phyloP scores from a whole-genome alignment of 1,139 yeast genomes.

The Candida sanyaensis region DNA sequence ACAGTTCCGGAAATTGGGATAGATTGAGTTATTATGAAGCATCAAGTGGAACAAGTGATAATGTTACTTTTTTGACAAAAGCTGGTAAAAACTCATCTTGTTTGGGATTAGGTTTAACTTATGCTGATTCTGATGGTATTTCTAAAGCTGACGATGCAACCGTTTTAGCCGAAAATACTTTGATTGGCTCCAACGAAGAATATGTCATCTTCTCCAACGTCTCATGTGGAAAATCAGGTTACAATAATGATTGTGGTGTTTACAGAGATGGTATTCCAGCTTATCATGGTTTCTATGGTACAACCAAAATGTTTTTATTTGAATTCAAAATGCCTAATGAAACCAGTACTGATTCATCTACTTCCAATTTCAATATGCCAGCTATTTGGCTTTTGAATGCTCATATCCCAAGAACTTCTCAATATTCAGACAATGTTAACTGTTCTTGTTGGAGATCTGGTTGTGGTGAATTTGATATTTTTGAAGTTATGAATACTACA shows the following conservation, averaged over 20 bases:
- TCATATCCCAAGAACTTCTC: constrained; percentile 89
- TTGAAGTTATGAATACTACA: constrained; percentile 61
- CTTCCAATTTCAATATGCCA: constrained; percentile 81
- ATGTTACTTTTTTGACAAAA: constrained; percentile 81
- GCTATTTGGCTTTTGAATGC: constrained; percentile 96
- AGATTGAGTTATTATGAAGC: constrained; percentile 72
- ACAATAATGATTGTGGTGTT: constrained; percentile 75
- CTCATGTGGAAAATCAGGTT: constrained; percentile 54
- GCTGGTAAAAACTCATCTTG: constrained; percentile 73
- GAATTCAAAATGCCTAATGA: constrained; percentile 92
- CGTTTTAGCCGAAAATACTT: constrained; percentile 60
- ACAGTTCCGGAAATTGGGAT: constrained; percentile 58
- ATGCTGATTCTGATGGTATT: constrained; percentile 71
- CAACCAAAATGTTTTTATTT: constrained; percentile 79
- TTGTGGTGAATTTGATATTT: constrained; percentile 94
- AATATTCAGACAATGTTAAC: constrained; percentile 65
- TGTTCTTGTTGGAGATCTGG: constrained; percentile 97
- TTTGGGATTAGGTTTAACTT: constrained; percentile 88
- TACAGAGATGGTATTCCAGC: constrained; percentile 88
- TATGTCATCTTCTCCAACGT: constrained; percentile 72
- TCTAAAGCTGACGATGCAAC: constrained; percentile 63
- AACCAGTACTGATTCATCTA: constrained; percentile 30
- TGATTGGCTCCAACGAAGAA: constrained; percentile 70
- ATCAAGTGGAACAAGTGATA: constrained; percentile 43
- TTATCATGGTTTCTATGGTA: constrained; percentile 84